Evolutionary conservation across 2,329 filamentous ascomycete species (phyloP).

Genomic region (Neofusicoccum sp.): DNA sequence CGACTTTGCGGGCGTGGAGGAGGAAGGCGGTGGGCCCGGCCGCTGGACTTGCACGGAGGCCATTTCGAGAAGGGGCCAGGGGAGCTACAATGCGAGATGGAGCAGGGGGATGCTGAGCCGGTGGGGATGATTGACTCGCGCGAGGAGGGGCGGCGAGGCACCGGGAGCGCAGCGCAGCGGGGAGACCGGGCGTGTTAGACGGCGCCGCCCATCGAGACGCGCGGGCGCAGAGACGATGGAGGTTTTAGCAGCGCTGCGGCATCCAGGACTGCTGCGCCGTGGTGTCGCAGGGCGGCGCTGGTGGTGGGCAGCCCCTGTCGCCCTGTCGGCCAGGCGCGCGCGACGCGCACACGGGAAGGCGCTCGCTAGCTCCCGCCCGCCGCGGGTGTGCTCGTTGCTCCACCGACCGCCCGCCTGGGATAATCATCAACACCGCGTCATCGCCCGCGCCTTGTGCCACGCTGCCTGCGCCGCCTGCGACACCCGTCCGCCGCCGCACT

Average conservation of each 20-base stretch:
- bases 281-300: slow-evolving; percentile 2
- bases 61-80: slow-evolving; percentile 25
- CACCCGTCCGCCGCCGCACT: not conserved
- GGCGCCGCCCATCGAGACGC: not conserved
- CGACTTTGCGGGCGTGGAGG: slow-evolving; percentile 22
- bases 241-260: not conserved
- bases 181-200: not conserved
- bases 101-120: slow-evolving; percentile 12
- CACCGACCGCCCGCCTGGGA: slow-evolving; percentile 1
- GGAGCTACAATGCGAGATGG: slow-evolving; percentile 15
- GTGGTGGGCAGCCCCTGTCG: not conserved
- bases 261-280: not conserved
- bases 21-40: slow-evolving; percentile 27
- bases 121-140: slow-evolving; percentile 16
- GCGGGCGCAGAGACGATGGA: slow-evolving; percentile 4
- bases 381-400: not conserved
- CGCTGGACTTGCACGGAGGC: slow-evolving; percentile 33
- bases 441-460: not conserved
- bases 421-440: slow-evolving; percentile 11
- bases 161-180: not conserved
- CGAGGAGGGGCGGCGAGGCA: not conserved
- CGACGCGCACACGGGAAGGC: not conserved
- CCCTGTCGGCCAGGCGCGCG: slow-evolving; percentile 1
- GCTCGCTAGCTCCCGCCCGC: slow-evolving; percentile 5
- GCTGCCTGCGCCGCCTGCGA: not conserved